These are phyloP conservation scores for Tanozyma kutaoensis DNA, from an alignment of 805 yeast genomes.

Conservation along the genomic window DNA sequence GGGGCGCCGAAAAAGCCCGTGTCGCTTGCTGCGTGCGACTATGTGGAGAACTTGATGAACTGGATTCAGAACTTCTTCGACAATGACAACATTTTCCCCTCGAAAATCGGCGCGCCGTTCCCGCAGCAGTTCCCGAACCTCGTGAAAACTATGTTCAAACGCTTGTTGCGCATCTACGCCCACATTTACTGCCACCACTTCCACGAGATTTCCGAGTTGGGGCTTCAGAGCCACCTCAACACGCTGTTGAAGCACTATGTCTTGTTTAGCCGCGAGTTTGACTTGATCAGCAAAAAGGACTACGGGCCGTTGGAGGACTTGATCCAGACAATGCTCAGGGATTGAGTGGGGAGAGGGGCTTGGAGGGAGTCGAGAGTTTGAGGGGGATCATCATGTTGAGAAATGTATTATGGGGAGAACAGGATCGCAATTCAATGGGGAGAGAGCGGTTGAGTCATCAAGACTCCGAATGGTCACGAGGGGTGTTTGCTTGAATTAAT, in stretches of 20 bases:
- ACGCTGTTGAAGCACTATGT: constrained; percentile 92
- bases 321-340: constrained; percentile 59
- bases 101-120: constrained; percentile 83
- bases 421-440: too few relatives aligned
- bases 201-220: constrained; percentile 86
- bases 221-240: constrained; percentile 83
- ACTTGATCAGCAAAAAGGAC: constrained; percentile 64
- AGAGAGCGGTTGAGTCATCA: too few relatives aligned
- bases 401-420: too few relatives aligned
- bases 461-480: too few relatives aligned
- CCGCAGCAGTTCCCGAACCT: constrained; percentile 71
- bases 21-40: constrained; percentile 87
- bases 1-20: constrained; percentile 51
- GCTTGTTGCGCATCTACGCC: constrained; percentile 89
- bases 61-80: constrained; percentile 94
- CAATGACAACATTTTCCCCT: constrained; percentile 82
- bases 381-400: too few relatives aligned
- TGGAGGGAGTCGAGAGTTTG: too few relatives aligned
- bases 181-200: constrained; percentile 97
- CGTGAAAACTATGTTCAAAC: constrained; percentile 77
- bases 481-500: too few relatives aligned
- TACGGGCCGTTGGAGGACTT: constrained; percentile 87
- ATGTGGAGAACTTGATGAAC: constrained; percentile 83
- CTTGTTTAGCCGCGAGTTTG: constrained; percentile 74
- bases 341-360: too few relatives aligned